Evolutionary conservation across 805 yeast species (phyloP).

Genomic region (Limtongia smithiae): DNA sequence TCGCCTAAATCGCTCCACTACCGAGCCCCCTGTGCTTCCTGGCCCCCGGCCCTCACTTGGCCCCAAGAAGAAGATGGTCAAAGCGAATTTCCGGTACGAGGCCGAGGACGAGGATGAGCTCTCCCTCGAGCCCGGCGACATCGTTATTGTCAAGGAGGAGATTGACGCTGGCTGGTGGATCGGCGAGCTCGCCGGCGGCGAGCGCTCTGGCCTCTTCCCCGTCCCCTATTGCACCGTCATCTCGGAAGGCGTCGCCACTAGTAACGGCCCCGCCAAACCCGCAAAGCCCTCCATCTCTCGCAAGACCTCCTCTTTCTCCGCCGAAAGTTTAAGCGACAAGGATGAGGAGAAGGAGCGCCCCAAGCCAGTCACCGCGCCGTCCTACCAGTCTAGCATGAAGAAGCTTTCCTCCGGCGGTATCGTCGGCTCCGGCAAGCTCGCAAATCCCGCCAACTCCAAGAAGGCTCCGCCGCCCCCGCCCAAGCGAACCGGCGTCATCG

Average conservation of each 20-base stretch:
- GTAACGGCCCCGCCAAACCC: slow-evolving; percentile 15
- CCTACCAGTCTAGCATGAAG: slow-evolving; percentile 28
- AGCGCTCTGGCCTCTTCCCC: slow-evolving; percentile 29
- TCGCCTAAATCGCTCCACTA: slow-evolving; percentile 20
- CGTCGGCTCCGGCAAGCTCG: slow-evolving; percentile 17
- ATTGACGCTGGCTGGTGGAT: slow-evolving; percentile 31
- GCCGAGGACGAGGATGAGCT: slow-evolving; percentile 31
- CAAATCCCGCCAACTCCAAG: slow-evolving; percentile 13
- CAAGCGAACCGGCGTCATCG: slow-evolving; percentile 24
- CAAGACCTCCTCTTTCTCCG: slow-evolving; percentile 8
- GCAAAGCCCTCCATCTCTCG: slow-evolving; percentile 13
- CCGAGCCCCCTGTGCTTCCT: slow-evolving; percentile 25
- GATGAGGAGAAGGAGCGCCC: slow-evolving; percentile 1
- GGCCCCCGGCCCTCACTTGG: slow-evolving; percentile 21
- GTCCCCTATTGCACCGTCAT: slow-evolving; percentile 28
- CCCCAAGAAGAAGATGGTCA: slow-evolving; percentile 23
- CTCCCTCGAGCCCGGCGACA: slow-evolving; percentile 28
- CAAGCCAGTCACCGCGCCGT: slow-evolving; percentile 12
- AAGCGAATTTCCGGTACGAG: slow-evolving; percentile 25
- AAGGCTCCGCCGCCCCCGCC: slow-evolving; percentile 29
- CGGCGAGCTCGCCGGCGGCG: slow-evolving; percentile 24
- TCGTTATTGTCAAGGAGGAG: slow-evolving; percentile 26
- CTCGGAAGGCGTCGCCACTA: slow-evolving; percentile 18
- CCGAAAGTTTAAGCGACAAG: slow-evolving; percentile 3
- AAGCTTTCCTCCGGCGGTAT: slow-evolving; percentile 11